These are phyloP conservation scores for Psilocybe cubensis DNA, from an alignment of 768 basidiomycete genomes.

Conservation along the genomic window DNA sequence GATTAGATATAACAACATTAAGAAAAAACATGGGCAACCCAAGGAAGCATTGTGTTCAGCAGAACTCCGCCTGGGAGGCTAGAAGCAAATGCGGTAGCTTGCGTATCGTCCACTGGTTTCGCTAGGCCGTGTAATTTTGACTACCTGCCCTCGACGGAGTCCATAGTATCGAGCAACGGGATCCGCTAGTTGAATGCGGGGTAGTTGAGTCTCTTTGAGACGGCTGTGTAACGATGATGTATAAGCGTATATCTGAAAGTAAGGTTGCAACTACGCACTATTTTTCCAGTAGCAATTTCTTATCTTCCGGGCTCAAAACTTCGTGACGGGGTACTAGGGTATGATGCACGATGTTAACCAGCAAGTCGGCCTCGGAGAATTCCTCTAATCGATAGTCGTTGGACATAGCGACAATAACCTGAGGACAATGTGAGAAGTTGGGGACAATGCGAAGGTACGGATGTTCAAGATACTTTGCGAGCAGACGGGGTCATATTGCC, in stretches of 20 bases:
- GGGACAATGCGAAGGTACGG: not conserved
- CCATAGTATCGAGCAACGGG: slow-evolving; percentile 99
- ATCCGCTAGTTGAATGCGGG: slow-evolving; percentile 94
- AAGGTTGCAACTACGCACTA: slow-evolving; percentile 69
- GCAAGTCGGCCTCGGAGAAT: slow-evolving; percentile 93
- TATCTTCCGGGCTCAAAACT: slow-evolving; percentile 83
- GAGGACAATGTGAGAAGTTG: not conserved
- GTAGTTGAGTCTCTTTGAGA: slow-evolving; percentile 95
- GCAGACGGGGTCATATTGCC: slow-evolving; percentile 97
- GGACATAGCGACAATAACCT: slow-evolving; percentile 91
- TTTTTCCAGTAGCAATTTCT: slow-evolving; percentile 83
- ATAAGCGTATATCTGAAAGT: slow-evolving; percentile 11
- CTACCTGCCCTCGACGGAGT: slow-evolving; percentile 92
- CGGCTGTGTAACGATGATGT: slow-evolving; percentile 61
- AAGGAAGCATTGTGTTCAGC: slow-evolving; percentile 5
- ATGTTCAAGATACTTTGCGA: slow-evolving; percentile 66
- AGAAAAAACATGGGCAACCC: slow-evolving; percentile 12
- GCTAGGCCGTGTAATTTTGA: slow-evolving; percentile 96
- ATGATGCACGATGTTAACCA: slow-evolving; percentile 98
- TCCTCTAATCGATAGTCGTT: slow-evolving; percentile 89
- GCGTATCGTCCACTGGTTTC: slow-evolving; percentile 96
- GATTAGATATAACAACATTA: slow-evolving; percentile 16
- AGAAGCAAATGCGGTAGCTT: slow-evolving; percentile 92
- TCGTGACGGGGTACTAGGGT: slow-evolving; percentile 94
- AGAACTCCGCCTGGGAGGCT: slow-evolving; percentile 15